These are phyloP conservation scores for Dryadomyces quercivorus DNA, from an alignment of 2,329 filamentous ascomycete genomes.

Conservation along the genomic window DNA sequence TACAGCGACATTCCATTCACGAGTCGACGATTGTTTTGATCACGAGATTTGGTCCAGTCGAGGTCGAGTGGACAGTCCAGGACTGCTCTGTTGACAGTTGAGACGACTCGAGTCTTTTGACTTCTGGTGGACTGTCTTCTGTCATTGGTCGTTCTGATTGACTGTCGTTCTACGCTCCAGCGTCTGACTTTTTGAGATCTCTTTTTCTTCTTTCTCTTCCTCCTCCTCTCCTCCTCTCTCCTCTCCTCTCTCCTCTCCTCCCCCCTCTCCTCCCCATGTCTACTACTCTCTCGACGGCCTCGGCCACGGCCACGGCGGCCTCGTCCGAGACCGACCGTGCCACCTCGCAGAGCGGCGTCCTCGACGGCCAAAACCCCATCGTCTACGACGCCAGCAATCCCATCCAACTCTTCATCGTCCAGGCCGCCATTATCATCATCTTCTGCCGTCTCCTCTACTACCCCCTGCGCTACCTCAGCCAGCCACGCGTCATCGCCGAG, in stretches of 20 bases:
- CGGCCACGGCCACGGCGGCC: constrained; percentile 7
- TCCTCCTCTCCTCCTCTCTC: too few relatives aligned
- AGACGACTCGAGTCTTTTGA: too few relatives aligned
- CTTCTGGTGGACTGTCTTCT: too few relatives aligned
- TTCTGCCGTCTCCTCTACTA: constrained; percentile 62
- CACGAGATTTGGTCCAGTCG: too few relatives aligned
- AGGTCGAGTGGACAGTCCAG: too few relatives aligned
- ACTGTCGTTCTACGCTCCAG: neutral
- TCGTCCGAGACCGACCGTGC: constrained; percentile 19
- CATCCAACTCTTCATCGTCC: constrained; percentile 58
- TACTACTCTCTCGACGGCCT: neutral
- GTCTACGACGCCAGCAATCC: constrained; percentile 51
- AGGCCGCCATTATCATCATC: constrained; percentile 54
- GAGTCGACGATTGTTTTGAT: too few relatives aligned
- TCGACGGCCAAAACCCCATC: constrained; percentile 52
- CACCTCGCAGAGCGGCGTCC: constrained; percentile 34
- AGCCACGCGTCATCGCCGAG: constrained; percentile 61
- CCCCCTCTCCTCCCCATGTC: neutral
- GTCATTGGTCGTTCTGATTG: too few relatives aligned
- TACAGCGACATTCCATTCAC: too few relatives aligned
- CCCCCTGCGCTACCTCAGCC: constrained; percentile 56
- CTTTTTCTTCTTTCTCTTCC: neutral
- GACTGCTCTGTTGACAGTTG: too few relatives aligned
- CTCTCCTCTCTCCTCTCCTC: neutral
- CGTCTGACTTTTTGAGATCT: too few relatives aligned